phyloP scores from a whole-genome alignment of 148 eudicot species.

The Gaultheria prostrata region DNA sequence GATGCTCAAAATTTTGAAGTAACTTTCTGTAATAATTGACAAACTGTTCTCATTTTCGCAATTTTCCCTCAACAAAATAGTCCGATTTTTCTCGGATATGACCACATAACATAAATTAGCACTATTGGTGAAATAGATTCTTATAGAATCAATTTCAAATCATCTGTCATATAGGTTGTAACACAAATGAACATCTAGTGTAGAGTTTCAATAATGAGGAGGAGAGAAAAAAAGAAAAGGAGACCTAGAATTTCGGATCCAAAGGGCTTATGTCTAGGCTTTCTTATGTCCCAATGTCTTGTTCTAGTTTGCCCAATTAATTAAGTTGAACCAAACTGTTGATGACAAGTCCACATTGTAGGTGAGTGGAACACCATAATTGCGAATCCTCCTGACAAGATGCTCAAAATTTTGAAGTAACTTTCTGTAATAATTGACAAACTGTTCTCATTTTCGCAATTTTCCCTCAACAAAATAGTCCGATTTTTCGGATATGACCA shows the following conservation, averaged over 20 bases:
- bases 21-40: conserved; percentile 10
- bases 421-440: conserved; percentile 12
- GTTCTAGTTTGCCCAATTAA: background rate
- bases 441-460: background rate
- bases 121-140: too few species aligned
- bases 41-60: background rate
- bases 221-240: background rate
- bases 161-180: too few species aligned
- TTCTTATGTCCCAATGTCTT: background rate
- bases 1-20: background rate
- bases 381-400: background rate
- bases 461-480: background rate
- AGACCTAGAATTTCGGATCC: background rate
- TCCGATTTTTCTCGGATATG: too few species aligned
- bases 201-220: background rate
- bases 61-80: background rate
- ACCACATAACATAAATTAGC: too few species aligned
- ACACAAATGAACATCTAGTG: background rate
- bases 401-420: background rate
- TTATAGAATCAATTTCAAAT: too few species aligned
- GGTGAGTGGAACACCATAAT: background rate
- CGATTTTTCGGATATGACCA: too few species aligned
- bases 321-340: background rate
- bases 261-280: background rate
- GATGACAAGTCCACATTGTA: background rate